These are phyloP conservation scores for Suzukiozyma palmioleophila DNA, from an alignment of 1,139 yeast species.

Conservation along the genomic window DNA sequence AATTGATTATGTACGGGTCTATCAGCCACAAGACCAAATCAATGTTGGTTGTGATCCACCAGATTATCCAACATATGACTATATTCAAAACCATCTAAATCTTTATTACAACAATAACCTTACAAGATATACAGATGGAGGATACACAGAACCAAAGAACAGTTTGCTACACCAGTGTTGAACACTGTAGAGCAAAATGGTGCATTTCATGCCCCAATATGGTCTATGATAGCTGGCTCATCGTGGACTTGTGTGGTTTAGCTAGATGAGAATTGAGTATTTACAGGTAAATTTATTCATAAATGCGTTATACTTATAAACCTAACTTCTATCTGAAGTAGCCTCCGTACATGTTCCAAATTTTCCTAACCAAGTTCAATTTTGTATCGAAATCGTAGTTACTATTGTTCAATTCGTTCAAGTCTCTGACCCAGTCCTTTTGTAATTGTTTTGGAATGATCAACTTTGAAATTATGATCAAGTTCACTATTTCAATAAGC, in stretches of 20 bases:
- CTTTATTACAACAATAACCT: slow-evolving; percentile 62
- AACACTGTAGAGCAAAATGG: background rate
- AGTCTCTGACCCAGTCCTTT: slow-evolving; percentile 52
- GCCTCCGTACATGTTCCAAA: slow-evolving; percentile 52
- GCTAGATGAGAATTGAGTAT: too few species aligned
- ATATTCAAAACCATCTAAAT: slow-evolving; percentile 57
- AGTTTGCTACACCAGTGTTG: slow-evolving; percentile 14
- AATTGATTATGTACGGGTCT: slow-evolving; percentile 73
- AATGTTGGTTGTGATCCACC: slow-evolving; percentile 72
- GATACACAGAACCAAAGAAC: slow-evolving; percentile 58
- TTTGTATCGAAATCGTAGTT: slow-evolving; percentile 26
- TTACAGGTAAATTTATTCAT: too few species aligned
- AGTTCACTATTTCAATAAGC: slow-evolving; percentile 52
- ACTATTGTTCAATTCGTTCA: slow-evolving; percentile 46
- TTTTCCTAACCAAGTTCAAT: slow-evolving; percentile 43
- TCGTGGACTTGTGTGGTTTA: background rate
- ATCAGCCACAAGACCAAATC: slow-evolving; percentile 57
- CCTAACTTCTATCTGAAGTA: slow-evolving; percentile 22
- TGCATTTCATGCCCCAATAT: background rate
- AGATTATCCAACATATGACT: slow-evolving; percentile 69
- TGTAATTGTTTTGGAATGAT: slow-evolving; percentile 45
- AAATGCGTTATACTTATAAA: too few species aligned
- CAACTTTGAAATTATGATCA: slow-evolving; percentile 44
- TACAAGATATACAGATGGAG: slow-evolving; percentile 65
- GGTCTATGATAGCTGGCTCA: background rate